A percentile compares a stretch with the other conserved stretches of the same genome.
Evolutionary conservation across 148 eudicot species (phyloP).

Genomic region (Cornus florida): DNA sequence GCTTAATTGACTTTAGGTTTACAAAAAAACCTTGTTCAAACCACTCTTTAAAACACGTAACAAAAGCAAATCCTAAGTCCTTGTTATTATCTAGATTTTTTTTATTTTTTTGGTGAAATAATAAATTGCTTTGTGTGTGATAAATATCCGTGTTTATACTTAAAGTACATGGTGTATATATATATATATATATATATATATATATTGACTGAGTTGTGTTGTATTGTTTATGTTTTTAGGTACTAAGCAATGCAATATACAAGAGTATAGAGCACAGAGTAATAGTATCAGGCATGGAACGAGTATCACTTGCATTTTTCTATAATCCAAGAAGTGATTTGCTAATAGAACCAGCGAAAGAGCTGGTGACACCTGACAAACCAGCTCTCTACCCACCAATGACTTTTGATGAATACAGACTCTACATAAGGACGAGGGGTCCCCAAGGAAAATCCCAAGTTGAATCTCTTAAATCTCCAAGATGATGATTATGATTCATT

Average conservation of each 20-base stretch:
- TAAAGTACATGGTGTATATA: too few relatives aligned
- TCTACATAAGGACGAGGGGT: conserved; percentile 68
- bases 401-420: conserved; percentile 79
- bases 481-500: conserved; percentile 11
- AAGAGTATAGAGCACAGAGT: conserved; percentile 94
- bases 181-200: too few relatives aligned
- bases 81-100: too few relatives aligned
- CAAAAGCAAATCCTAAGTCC: too few relatives aligned
- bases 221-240: conserved; percentile 28
- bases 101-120: too few relatives aligned
- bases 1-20: too few relatives aligned
- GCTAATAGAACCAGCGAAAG: conserved; percentile 52
- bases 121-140: too few relatives aligned
- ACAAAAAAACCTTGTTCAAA: too few relatives aligned
- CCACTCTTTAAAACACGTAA: too few relatives aligned
- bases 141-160: too few relatives aligned
- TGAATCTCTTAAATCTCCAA: conserved; percentile 54
- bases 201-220: not conserved
- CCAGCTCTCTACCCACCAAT: conserved; percentile 61
- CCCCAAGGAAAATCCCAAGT: conserved; percentile 80
- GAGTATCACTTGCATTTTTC: conserved; percentile 79
- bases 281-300: conserved; percentile 60
- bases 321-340: conserved; percentile 78
- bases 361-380: conserved; percentile 45
- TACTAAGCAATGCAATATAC: conserved; percentile 71